These are phyloP conservation scores for Candida oleophila DNA, from an alignment of 805 yeast species.

Conservation along the genomic window DNA sequence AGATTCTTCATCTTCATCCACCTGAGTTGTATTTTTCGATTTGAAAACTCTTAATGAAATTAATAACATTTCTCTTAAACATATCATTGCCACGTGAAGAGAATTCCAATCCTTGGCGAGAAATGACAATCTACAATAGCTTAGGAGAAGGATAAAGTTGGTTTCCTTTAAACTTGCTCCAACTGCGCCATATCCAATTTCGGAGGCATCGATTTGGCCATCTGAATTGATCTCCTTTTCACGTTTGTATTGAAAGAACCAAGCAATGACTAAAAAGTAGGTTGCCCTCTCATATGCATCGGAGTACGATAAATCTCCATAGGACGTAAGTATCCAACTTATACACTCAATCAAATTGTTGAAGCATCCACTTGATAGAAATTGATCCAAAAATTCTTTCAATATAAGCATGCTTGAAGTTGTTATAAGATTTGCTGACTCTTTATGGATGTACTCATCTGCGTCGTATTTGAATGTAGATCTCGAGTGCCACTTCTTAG, in stretches of 20 bases:
- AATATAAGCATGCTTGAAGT: constrained; percentile 30
- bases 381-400: constrained; percentile 47
- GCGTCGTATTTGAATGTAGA: constrained; percentile 39
- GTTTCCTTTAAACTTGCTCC: constrained; percentile 61
- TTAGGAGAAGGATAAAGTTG: constrained; percentile 52
- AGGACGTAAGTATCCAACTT: constrained; percentile 36
- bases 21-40: constrained; percentile 13
- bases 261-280: constrained; percentile 60
- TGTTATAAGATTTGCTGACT: constrained; percentile 26
- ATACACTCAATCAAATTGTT: constrained; percentile 60
- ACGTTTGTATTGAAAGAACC: constrained; percentile 75
- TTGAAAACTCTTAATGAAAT: constrained; percentile 45
- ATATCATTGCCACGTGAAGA: constrained; percentile 66
- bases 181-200: constrained; percentile 41
- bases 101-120: constrained; percentile 53
- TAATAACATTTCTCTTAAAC: constrained; percentile 62
- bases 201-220: background rate
- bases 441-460: constrained; percentile 28
- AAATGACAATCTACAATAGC: constrained; percentile 42
- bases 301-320: constrained; percentile 27
- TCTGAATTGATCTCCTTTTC: constrained; percentile 13
- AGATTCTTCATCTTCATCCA: constrained; percentile 35
- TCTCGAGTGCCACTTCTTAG: constrained; percentile 62
- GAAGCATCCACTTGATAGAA: constrained; percentile 72
- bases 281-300: constrained; percentile 38